These are phyloP conservation scores for Euphorbia celastroides DNA, from an alignment of 441 rosid genomes.

Conservation along the genomic window DNA sequence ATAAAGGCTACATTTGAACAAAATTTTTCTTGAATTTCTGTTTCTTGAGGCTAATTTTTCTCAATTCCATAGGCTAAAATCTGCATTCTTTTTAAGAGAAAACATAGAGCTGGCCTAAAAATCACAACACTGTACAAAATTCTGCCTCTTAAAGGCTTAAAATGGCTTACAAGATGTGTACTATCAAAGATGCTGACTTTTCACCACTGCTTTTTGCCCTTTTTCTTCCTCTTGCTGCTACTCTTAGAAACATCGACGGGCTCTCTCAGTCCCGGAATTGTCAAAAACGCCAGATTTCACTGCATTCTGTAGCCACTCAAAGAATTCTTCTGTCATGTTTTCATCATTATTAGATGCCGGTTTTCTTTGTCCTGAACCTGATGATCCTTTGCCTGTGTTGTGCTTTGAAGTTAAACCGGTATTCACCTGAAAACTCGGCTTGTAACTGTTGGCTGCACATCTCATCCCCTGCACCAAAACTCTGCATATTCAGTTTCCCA, in stretches of 20 bases:
- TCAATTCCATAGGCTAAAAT: background rate
- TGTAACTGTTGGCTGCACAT: slow-evolving; percentile 88
- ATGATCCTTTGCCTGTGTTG: slow-evolving; percentile 42
- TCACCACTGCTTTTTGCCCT: slow-evolving; percentile 67
- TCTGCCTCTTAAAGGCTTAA: background rate
- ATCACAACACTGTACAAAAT: background rate
- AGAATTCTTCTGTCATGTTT: slow-evolving; percentile 80
- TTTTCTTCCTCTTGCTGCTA: slow-evolving; percentile 65
- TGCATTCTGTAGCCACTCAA: slow-evolving; percentile 86
- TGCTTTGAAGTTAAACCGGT: slow-evolving; percentile 58
- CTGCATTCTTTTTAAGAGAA: background rate
- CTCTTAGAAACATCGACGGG: slow-evolving; percentile 39
- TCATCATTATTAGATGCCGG: slow-evolving; percentile 65
- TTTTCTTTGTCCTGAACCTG: slow-evolving; percentile 59
- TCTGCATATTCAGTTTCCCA: slow-evolving; percentile 12
- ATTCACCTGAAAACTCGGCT: slow-evolving; percentile 93
- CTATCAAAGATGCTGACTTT: background rate
- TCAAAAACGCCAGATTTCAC: slow-evolving; percentile 69
- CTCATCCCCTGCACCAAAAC: slow-evolving; percentile 80
- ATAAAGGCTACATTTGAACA: too few relatives aligned
- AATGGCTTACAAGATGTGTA: slow-evolving; percentile 15
- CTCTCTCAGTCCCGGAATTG: slow-evolving; percentile 28
- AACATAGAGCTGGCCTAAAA: background rate
- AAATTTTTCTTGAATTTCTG: background rate
- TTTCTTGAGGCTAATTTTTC: background rate